Conservation (phyloP, 169 alveolate genomes). For the Pseudocohnilembus persalinus region DNA sequence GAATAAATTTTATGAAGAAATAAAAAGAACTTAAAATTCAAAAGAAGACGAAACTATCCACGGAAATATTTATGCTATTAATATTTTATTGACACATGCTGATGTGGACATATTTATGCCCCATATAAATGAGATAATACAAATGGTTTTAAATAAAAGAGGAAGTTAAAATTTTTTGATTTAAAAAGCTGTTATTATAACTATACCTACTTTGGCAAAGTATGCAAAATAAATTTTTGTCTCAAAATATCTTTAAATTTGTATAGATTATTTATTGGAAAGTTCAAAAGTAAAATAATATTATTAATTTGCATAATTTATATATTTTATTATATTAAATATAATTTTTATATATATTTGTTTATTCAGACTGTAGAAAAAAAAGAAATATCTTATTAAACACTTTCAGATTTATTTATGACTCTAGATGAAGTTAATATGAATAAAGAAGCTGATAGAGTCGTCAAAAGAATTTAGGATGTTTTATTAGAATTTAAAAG, state of each 20-base stretch:
- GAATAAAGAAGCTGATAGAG: background rate
- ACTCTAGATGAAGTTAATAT: constrained; percentile 11
- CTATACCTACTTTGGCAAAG: constrained; percentile 51
- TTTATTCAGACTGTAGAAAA: background rate
- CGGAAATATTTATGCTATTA: constrained; percentile 45
- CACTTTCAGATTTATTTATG: constrained; percentile 5
- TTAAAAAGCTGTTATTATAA: constrained; percentile 35
- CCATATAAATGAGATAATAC: constrained; percentile 13
- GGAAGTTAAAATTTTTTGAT: constrained; percentile 29
- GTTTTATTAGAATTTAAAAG: constrained; percentile 19
- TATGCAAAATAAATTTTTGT: constrained; percentile 7
- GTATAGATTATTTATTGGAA: constrained; percentile 16
- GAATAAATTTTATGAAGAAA: constrained; percentile 32
- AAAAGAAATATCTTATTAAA: constrained; percentile 12
- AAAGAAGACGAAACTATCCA: constrained; percentile 48
- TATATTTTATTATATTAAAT: background rate
- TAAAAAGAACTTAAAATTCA: constrained; percentile 14
- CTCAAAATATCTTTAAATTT: constrained; percentile 22
- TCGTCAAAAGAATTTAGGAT: constrained; percentile 7
- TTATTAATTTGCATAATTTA: background rate
- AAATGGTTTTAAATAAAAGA: constrained; percentile 28
- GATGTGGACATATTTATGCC: constrained; percentile 26
- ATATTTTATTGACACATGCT: constrained; percentile 34
- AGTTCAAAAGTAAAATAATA: constrained; percentile 1
- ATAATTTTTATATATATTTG: background rate